Evolutionary conservation across 352 stramenopile genomes (phyloP).

Genomic region (Globisporangium nagaii): DNA sequence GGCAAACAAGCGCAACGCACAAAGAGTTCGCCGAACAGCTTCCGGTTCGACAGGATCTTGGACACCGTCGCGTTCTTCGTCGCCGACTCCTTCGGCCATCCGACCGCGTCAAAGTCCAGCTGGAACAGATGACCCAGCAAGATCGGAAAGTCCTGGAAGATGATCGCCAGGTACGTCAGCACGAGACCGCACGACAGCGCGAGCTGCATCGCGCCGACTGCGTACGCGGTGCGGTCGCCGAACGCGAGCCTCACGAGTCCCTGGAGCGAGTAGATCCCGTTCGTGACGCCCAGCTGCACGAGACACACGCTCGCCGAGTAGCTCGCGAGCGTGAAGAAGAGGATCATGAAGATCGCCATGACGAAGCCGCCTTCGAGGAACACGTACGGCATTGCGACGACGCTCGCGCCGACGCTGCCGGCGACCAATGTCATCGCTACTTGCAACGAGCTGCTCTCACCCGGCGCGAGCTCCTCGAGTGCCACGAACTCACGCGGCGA

Average conservation of each 20-base stretch:
- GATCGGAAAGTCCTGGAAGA: conserved; percentile 37
- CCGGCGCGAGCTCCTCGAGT: conserved; percentile 30
- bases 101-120: conserved; percentile 26
- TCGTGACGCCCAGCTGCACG: conserved; percentile 35
- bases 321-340: conserved; percentile 27
- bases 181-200: conserved; percentile 30
- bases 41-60: conserved; percentile 23
- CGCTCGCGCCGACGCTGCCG: conserved; percentile 28
- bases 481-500: conserved; percentile 37
- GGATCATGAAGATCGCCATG: conserved; percentile 27
- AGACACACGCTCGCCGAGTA: conserved; percentile 24
- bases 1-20: conserved; percentile 11
- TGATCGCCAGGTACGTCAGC: conserved; percentile 30
- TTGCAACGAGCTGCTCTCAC: conserved; percentile 22
- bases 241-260: conserved; percentile 42
- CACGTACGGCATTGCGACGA: conserved; percentile 32
- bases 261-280: conserved; percentile 53
- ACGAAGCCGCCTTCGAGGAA: conserved; percentile 42
- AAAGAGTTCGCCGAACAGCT: conserved; percentile 29
- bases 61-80: conserved; percentile 9
- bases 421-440: conserved; percentile 30
- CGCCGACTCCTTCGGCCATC: conserved; percentile 9
- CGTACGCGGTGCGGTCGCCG: conserved; percentile 20
- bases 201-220: conserved; percentile 27
- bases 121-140: conserved; percentile 28